Base-by-base conservation (phyloP, 2,329 filamentous ascomycete genomes). In the Xylaria multiplex region DNA sequence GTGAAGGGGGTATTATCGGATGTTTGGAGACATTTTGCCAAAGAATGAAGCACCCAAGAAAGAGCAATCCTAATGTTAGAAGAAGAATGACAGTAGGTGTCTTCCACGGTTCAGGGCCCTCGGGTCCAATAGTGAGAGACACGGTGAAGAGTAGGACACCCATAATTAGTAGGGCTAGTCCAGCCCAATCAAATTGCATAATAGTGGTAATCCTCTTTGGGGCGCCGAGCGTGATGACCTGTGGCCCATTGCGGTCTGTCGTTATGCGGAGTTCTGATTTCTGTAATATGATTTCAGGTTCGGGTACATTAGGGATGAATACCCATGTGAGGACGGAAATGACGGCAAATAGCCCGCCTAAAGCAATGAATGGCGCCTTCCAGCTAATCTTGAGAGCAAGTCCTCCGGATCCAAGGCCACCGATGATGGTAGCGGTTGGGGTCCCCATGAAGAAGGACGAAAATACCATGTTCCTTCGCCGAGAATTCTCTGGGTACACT, bases 361-460 rank as follows among this genome's bases (percentile, higher is more conserved):
- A 54, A 37, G 73, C 74, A 66, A 76, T 69, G 54, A 77, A 77
- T 1, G 76, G 72, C 1, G 76, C 74, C 58, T 73, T 77, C 77
- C 77, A 78, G 50, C 60, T 71, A 16, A 75, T 65, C 32, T 67
- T 48, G 2, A 74, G 68, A 48, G 74, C 71, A n/a, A 77, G 68
- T 8, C 70, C 73, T 13, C 77, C 77, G 4, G 75, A 76, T 30
- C 75, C 74, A n/a, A 77, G 63, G 19, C 77, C 75, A 8, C 77
- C 77, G 27, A 78, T 71, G 27, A 78, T 74, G 4, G 75, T 77
- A 3, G 76, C 75, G 11, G 73, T 69, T 9, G 76, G 74, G 1
- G 74, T 77, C 13, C 77, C 77, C 72, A 76, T 76, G 35, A 77
- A 71, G 59, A 78, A 77, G 30, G 76, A 74, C 2, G 75, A 76